Evolutionary conservation across 2,329 filamentous ascomycete genomes (phyloP), one percentile per base, ranked within the genome.

Genomic region (Aureobasidium namibiae): DNA sequence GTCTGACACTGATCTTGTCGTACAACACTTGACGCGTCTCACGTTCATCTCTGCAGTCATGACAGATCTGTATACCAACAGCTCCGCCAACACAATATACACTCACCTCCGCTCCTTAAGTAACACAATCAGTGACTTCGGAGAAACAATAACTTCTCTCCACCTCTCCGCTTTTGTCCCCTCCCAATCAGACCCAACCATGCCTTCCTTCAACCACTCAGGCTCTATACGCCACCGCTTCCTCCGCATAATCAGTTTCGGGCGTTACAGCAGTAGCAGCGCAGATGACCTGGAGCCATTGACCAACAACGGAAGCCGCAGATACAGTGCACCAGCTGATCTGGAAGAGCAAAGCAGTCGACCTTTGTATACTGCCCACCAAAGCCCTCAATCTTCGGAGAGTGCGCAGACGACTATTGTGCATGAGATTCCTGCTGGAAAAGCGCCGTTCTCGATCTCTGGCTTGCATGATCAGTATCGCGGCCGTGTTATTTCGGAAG

Each of bases 191-290:
- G 10, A 41, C 29, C 3, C 39, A 23, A 56, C 10, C 52, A 56
- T 56, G 52, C 38, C 39, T 42, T 56, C 52, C 11, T 45, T 23
- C n/a, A 26, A 14, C 5, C 18, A 26, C 23, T 39, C 52, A 36
- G 50, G 50, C 26, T 41, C 50, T 21, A 42, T 54, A 23, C 50
- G 50, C n/a, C 50, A 31, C 14, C 52, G 41, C 21, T n/a, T 56
- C 1, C 18, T 56, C 16, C n/a, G 52, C 13, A 56, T 56, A 18
- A 24, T 56, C 13, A 56, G 52, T 26, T 45, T 56, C 18, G 52
- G 52, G 2, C 39, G 52, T 18, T 44, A 44, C 38, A 44, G 23
- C 7, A 33, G 18, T 29, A 39, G 21, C 39, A 56, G 52, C 10
- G 52, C 38, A 45, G 52, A 56, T 5, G 39, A 45, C n/a, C 24